Evolutionary conservation across 2,329 filamentous ascomycete species (phyloP).

Genomic region (Ascochyta koolunga): DNA sequence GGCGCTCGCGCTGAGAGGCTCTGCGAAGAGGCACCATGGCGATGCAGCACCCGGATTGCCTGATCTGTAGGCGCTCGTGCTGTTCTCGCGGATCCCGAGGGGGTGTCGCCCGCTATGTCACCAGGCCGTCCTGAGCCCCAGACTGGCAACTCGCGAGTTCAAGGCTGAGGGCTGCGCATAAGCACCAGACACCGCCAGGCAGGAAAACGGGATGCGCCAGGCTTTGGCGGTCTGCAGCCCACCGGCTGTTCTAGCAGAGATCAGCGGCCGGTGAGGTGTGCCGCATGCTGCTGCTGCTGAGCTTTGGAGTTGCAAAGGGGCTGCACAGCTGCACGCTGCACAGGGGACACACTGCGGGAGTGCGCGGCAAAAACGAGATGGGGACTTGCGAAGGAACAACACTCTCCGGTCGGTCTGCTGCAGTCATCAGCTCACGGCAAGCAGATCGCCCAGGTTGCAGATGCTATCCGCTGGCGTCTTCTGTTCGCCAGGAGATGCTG

Average conservation of each 20-base stretch:
- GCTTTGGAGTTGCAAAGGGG: conserved; percentile 17
- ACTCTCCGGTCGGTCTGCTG: conserved; percentile 21
- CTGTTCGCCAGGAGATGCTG: conserved; percentile 30
- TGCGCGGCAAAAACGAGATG: conserved; percentile 11
- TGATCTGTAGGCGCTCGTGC: conserved; percentile 9
- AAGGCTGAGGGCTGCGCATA: conserved; percentile 36
- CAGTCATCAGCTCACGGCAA: conserved; percentile 29
- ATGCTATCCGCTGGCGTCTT: conserved; percentile 25
- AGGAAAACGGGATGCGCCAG: not conserved
- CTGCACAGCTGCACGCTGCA: not conserved
- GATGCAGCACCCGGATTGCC: conserved; percentile 11
- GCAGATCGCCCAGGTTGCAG: conserved; percentile 18
- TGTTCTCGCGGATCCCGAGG: conserved; percentile 21
- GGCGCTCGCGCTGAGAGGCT: conserved; percentile 27
- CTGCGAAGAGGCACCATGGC: conserved; percentile 35
- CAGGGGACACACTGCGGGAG: conserved; percentile 8
- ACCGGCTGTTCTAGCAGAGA: conserved; percentile 26
- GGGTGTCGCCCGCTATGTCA: conserved; percentile 29
- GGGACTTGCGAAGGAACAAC: not conserved
- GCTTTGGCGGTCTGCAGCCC: conserved; percentile 8
- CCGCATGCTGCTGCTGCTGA: conserved; percentile 29
- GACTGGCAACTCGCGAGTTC: conserved; percentile 21
- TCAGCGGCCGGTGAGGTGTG: conserved; percentile 20
- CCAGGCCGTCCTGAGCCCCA: conserved; percentile 30
- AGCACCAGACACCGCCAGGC: conserved; percentile 21